Base-by-base conservation (phyloP, 129 eudicot species). In the Lactuca saligna region DNA sequence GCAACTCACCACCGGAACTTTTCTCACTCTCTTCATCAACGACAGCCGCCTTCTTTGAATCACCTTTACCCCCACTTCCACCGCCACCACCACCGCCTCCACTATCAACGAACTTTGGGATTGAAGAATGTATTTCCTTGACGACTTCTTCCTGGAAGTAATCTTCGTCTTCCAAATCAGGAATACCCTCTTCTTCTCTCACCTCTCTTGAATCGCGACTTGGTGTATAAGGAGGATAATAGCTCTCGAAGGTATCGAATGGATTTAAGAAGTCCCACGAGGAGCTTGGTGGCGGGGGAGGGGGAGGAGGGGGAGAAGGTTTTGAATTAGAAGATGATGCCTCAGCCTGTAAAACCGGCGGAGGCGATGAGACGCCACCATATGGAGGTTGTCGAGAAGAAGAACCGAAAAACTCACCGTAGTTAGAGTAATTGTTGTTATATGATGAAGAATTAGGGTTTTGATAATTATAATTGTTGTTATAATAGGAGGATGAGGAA, bases 81-180 rank as follows among this genome's bases (percentile, higher is more conserved):
- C 20, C 57, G 6, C 51, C 42, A 0, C 57, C 75, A 11, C 80
- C 68, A 1, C 65, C 78, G 0, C 73, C 82, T 2, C 68, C 77
- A 1, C 61, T 79, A 54, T 79, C 88, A 7, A 79, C 85, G 44
- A 81, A 83, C 49, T 82, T 89, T 82, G 79, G 95, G 39, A 82
- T 57, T 1, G 82, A 76, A 33, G 87, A 73, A 76, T 76, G 71
- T 57, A 93, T 85, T 65, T 94, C 96, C 73, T 94, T 94, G 8
- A 94, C 93, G 51, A 91, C 90, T 58, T 83, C 97, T 54, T 70
- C 75, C 15, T 76, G 75, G 1, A 71, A 79, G 57, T 74, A 75
- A 80, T 83, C 97, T 71, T 90, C 99, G 42, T 94, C 99, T 81
- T 94, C 99, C 79, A 94, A 83, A 68, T 94, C 99, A 49, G 99